Conservation (phyloP, 2,329 filamentous ascomycete species). For the Sporothrix schenckii region DNA sequence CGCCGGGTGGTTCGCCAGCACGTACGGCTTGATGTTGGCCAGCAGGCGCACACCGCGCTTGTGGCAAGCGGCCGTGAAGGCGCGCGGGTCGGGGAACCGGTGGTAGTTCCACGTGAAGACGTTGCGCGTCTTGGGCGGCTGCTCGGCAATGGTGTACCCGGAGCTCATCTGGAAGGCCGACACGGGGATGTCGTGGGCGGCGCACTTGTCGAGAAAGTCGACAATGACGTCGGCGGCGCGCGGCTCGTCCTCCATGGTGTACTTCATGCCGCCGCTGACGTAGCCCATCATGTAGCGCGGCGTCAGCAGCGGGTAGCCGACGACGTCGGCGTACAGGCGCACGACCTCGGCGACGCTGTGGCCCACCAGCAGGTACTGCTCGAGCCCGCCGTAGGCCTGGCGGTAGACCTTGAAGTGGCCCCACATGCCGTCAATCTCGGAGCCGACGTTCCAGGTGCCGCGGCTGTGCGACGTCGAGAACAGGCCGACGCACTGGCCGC, state of each 20-base stretch:
- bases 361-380: constrained; percentile 70
- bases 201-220: constrained; percentile 63
- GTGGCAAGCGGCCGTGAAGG: constrained; percentile 65
- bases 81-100: constrained; percentile 69
- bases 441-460: constrained; percentile 67
- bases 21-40: constrained; percentile 74
- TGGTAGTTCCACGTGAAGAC: constrained; percentile 73
- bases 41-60: constrained; percentile 67
- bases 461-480: constrained; percentile 69
- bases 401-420: constrained; percentile 74
- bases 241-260: constrained; percentile 54
- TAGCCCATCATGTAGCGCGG: constrained; percentile 75
- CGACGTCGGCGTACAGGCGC: constrained; percentile 65
- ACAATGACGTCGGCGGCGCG: constrained; percentile 62
- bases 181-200: constrained; percentile 68
- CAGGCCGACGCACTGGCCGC: constrained; percentile 57
- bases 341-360: constrained; percentile 68
- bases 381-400: constrained; percentile 71
- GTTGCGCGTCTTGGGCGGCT: constrained; percentile 68
- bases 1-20: constrained; percentile 67
- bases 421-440: constrained; percentile 76
- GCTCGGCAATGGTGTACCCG: constrained; percentile 70
- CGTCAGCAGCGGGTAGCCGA: constrained; percentile 68
- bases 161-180: constrained; percentile 74
- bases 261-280: constrained; percentile 65